Percentiles rank a stretch among this genome's conserved stretches.
Evolutionary conservation across 2,329 filamentous ascomycete species (phyloP).

Genomic region (Pseudocercospora fuligena): DNA sequence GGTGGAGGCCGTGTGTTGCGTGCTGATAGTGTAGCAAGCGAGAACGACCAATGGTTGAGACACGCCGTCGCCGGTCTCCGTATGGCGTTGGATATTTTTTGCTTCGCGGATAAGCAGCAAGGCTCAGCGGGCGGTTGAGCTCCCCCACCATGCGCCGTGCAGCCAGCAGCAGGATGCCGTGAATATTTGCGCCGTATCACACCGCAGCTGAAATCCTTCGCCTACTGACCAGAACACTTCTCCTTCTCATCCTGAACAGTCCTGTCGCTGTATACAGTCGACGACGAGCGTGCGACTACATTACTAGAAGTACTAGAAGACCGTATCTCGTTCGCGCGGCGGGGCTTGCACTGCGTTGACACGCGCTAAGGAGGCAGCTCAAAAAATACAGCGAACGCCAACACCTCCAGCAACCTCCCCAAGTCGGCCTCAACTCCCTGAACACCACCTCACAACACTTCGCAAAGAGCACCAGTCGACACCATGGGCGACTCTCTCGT

Average conservation of each 20-base stretch:
- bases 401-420: background rate
- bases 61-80: background rate
- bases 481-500: constrained; percentile 76
- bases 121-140: background rate
- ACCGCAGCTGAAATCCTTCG: too few relatives aligned
- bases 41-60: constrained; percentile 8
- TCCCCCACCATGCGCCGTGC: background rate
- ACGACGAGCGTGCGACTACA: background rate
- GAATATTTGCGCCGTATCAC: too few relatives aligned
- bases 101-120: background rate
- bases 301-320: too few relatives aligned
- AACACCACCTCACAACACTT: background rate
- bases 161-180: background rate
- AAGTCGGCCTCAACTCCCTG: background rate
- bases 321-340: background rate
- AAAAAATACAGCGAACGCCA: background rate
- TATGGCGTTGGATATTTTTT: background rate
- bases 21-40: background rate
- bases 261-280: background rate
- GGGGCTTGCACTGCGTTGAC: background rate
- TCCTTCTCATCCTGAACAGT: too few relatives aligned
- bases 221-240: too few relatives aligned
- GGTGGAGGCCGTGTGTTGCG: background rate
- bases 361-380: constrained; percentile 1
- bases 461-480: constrained; percentile 15